phyloP scores from a whole-genome alignment of 2,329 filamentous ascomycete species.

The Paraphoma chrysanthemicola region DNA sequence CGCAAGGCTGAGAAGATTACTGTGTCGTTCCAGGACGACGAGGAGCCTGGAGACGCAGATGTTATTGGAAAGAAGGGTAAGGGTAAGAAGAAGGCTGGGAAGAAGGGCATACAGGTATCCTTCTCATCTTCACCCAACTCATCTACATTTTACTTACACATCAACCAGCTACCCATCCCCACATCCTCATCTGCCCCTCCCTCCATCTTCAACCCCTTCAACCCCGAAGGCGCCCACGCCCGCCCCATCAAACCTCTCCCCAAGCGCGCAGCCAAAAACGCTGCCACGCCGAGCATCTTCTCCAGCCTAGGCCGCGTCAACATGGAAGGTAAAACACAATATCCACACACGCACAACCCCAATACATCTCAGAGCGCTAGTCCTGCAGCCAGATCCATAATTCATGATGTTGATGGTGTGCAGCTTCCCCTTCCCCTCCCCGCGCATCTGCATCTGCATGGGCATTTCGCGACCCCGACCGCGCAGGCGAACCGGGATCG shows the following conservation, averaged over 20 bases:
- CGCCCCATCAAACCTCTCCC: constrained; percentile 4
- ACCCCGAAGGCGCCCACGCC: constrained; percentile 10
- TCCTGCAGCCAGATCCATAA: background rate
- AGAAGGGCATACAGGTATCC: background rate
- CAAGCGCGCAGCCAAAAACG: background rate
- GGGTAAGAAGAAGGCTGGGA: background rate
- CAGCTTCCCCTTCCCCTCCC: background rate
- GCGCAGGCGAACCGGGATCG: background rate
- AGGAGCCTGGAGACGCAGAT: background rate
- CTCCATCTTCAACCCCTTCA: constrained; percentile 6
- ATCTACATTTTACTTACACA: background rate
- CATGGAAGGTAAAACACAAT: background rate
- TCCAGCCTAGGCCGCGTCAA: background rate
- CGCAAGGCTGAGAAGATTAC: background rate
- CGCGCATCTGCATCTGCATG: background rate
- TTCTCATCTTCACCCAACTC: background rate
- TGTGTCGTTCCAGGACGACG: background rate
- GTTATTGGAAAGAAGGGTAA: background rate
- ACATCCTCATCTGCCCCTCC: background rate
- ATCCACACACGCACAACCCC: background rate
- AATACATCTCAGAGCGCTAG: background rate
- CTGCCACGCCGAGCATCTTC: background rate
- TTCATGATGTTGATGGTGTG: background rate
- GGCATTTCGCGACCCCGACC: background rate
- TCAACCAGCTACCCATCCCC: background rate